A percentile compares a stretch with the other conserved stretches of the same genome.
phyloP scores from a whole-genome alignment of 2,329 filamentous ascomycete genomes.

The Trichoderma simmonsii region DNA sequence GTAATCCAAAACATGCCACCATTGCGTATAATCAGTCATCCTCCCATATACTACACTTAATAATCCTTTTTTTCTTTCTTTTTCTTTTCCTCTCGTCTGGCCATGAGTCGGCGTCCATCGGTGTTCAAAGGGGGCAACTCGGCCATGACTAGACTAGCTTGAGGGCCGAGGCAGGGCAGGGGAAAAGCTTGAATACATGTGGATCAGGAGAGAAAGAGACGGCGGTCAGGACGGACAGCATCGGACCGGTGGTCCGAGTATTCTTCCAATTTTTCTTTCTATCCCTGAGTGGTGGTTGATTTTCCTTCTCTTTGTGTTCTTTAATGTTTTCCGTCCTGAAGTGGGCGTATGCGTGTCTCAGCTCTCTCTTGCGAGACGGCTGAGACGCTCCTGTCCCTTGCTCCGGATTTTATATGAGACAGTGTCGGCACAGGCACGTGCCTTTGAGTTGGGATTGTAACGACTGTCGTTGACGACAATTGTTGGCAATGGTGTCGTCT shows the following conservation, averaged over 20 bases:
- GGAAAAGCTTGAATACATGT: no score
- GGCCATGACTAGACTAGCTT: no score
- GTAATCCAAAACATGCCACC: background rate
- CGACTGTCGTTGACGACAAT: background rate
- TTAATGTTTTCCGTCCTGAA: background rate
- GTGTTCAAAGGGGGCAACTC: no score
- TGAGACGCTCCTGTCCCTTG: background rate
- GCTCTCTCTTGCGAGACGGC: background rate
- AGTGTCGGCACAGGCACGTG: background rate
- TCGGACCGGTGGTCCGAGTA: no score
- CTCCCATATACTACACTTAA: background rate
- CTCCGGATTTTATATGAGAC: background rate
- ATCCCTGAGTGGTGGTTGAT: background rate
- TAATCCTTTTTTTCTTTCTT: background rate
- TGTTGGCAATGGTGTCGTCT: background rate
- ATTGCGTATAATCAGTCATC: background rate
- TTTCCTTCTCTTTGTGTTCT: background rate
- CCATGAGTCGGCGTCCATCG: no score
- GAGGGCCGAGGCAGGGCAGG: no score
- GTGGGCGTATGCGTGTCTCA: background rate
- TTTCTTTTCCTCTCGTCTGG: background rate
- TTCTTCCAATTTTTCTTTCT: no score
- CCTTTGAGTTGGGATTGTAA: background rate
- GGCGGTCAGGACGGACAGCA: no score
- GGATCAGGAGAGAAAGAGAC: no score